Evolutionary conservation across 495 filamentous ascomycete species (phyloP).

Genomic region (Entonaema liquescens): DNA sequence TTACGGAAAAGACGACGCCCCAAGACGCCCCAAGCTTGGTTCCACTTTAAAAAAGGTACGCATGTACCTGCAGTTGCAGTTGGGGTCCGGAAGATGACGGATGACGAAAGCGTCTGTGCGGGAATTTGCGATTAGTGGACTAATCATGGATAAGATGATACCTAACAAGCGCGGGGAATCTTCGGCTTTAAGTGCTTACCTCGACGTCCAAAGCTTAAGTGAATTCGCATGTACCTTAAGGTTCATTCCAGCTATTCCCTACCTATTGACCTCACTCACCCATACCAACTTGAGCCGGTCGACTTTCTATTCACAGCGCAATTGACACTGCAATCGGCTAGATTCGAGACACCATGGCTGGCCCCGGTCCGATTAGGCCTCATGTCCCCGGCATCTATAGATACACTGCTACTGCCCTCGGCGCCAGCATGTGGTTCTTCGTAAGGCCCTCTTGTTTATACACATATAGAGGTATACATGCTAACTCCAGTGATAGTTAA

Average conservation of each 20-base stretch:
- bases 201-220: neutral
- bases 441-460: slow-evolving; percentile 62
- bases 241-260: neutral
- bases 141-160: neutral
- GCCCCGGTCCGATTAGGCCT: slow-evolving; percentile 51
- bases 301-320: neutral
- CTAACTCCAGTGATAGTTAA: slow-evolving; percentile 64
- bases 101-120: neutral
- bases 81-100: neutral
- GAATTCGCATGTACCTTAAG: neutral
- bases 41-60: neutral
- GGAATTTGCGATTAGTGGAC: neutral
- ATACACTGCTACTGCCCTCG: slow-evolving; percentile 82
- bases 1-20: neutral
- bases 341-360: slow-evolving; percentile 40
- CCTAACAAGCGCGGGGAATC: neutral
- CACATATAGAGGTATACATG: neutral
- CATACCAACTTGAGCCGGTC: neutral
- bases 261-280: neutral
- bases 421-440: slow-evolving; percentile 99
- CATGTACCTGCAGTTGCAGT: neutral
- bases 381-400: slow-evolving; percentile 80
- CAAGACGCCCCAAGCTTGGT: neutral
- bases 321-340: neutral
- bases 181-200: neutral